Percentiles rank a stretch among this genome's conserved stretches.
Conservation (phyloP, 148 eudicot genomes). For the Simmondsia chinensis region DNA sequence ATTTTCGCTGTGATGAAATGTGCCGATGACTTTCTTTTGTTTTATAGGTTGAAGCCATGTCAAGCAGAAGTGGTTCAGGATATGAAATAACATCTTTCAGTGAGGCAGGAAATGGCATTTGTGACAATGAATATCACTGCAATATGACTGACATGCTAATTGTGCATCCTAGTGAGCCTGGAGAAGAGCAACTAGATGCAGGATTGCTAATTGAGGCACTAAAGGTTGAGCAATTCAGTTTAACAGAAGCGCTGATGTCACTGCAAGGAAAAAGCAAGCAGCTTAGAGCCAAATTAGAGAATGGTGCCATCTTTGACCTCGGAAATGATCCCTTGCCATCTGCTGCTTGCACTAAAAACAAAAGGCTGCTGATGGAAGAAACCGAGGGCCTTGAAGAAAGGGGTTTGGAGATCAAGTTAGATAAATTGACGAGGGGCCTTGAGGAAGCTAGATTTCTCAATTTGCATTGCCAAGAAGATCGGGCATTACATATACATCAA, state of each 20-base stretch:
- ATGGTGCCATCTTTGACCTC: too few relatives aligned
- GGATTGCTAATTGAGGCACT: constrained; percentile 26
- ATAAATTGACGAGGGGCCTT: constrained; percentile 33
- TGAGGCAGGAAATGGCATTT: constrained; percentile 14
- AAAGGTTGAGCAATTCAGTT: constrained; percentile 24
- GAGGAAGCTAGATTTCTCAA: constrained; percentile 32
- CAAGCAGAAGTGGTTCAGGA: constrained; percentile 22
- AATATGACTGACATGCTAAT: constrained; percentile 2
- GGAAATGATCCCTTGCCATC: too few relatives aligned
- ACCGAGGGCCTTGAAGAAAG: constrained; percentile 8
- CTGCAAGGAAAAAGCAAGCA: constrained; percentile 17
- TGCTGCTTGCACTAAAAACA: constrained; percentile 5
- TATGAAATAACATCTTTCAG: constrained; percentile 17
- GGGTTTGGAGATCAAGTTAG: constrained; percentile 31
- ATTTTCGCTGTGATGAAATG: too few relatives aligned
- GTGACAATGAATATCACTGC: constrained; percentile 4
- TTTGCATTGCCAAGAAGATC: constrained; percentile 29
- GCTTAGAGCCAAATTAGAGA: constrained; percentile 18
- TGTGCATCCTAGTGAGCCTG: constrained; percentile 7
- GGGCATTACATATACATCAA: constrained; percentile 15
- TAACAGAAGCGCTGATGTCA: constrained; percentile 25
- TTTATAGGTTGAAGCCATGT: constrained; percentile 26
- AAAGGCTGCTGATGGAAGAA: constrained; percentile 1
- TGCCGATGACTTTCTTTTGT: too few relatives aligned
- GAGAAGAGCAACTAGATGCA: constrained; percentile 24